Evolutionary conservation across 2,329 filamentous ascomycete species (phyloP).

Genomic region (Ilyonectria robusta): DNA sequence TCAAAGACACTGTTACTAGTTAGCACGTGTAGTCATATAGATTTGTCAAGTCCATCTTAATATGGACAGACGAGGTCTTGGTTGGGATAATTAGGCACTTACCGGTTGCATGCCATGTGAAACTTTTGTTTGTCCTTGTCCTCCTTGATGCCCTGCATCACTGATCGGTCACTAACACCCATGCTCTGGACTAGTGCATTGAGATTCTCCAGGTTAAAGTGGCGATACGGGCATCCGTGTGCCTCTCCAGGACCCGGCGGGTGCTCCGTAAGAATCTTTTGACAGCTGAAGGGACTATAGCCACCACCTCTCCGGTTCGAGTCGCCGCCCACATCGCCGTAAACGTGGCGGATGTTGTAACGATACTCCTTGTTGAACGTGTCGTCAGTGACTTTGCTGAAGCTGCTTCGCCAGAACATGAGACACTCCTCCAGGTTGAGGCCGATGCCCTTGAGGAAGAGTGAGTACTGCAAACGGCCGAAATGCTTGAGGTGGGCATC

Average conservation of each 20-base stretch:
- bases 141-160: slow-evolving; percentile 86
- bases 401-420: slow-evolving; percentile 89
- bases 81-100: slow-evolving; percentile 46
- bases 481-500: slow-evolving; percentile 95
- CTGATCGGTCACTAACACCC: slow-evolving; percentile 83
- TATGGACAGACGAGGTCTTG: background rate
- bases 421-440: slow-evolving; percentile 92
- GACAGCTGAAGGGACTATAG: slow-evolving; percentile 93
- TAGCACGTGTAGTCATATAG: slow-evolving; percentile 5
- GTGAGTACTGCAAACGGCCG: slow-evolving; percentile 91
- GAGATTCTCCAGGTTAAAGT: slow-evolving; percentile 92
- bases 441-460: slow-evolving; percentile 97
- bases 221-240: slow-evolving; percentile 96
- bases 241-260: slow-evolving; percentile 88
- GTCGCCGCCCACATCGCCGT: slow-evolving; percentile 96
- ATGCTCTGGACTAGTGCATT: slow-evolving; percentile 80
- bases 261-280: slow-evolving; percentile 93
- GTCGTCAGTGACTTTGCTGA: slow-evolving; percentile 91
- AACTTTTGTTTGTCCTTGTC: slow-evolving; percentile 91
- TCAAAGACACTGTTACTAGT: slow-evolving; percentile 82
- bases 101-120: slow-evolving; percentile 96
- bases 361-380: slow-evolving; percentile 97
- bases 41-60: background rate
- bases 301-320: slow-evolving; percentile 87
- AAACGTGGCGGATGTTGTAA: slow-evolving; percentile 96